Percentiles rank a stretch among this genome's conserved stretches.
Conservation (phyloP, 148 eudicot species). For the Spergularia marina region DNA sequence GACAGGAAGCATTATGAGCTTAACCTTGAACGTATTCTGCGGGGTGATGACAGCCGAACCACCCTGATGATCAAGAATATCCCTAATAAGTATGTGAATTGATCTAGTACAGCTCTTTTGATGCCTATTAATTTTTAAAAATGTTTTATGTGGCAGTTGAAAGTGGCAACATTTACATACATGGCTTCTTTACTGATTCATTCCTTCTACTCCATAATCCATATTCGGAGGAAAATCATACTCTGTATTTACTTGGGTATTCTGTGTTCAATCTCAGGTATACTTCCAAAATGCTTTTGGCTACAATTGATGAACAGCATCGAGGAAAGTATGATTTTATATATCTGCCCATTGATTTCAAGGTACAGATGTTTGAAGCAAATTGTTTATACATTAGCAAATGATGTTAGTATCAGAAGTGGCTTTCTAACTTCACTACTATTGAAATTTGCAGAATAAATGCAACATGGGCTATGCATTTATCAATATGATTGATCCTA, state of each 20-base stretch:
- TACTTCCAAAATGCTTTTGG: conserved; percentile 74
- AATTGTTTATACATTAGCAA: neutral
- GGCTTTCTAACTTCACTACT: conserved; percentile 5
- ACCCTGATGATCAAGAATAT: conserved; percentile 79
- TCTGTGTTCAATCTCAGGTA: conserved; percentile 40
- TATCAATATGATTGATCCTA: conserved; percentile 73
- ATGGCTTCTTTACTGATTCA: neutral
- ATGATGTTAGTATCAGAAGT: neutral
- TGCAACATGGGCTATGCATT: conserved; percentile 87
- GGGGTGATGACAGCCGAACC: conserved; percentile 61
- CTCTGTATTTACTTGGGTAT: conserved; percentile 2
- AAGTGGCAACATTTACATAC: neutral
- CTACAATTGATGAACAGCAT: conserved; percentile 65
- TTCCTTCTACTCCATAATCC: neutral
- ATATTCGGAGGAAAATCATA: neutral
- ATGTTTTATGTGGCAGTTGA: neutral
- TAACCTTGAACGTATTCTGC: conserved; percentile 60
- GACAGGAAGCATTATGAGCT: conserved; percentile 77
- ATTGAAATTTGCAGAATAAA: conserved; percentile 55
- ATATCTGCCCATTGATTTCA: conserved; percentile 75
- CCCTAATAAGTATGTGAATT: conserved; percentile 65
- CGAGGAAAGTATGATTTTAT: conserved; percentile 70
- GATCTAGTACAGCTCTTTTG: neutral
- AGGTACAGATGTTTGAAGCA: conserved; percentile 34
- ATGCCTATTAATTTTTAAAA: neutral